These are phyloP conservation scores for Leccinum angustisporum DNA, from an alignment of 1,284 basidiomycete genomes.

Conservation along the genomic window DNA sequence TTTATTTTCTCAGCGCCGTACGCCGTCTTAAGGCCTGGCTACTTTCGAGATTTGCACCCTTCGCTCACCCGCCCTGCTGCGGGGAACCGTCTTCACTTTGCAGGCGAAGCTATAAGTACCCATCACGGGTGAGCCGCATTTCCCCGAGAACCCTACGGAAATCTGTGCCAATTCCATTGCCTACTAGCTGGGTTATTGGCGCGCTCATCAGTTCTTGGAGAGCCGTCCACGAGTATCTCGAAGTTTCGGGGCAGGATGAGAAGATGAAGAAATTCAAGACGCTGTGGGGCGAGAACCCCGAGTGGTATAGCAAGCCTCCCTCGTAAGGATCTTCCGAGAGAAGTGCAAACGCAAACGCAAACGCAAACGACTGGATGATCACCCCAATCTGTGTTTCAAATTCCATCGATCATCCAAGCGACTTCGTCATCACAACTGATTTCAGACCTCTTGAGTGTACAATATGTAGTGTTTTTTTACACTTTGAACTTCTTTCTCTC, in stretches of 20 bases:
- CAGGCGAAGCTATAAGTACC: background rate
- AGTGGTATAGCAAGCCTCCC: slow-evolving; percentile 16
- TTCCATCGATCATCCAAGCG: background rate
- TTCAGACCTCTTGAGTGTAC: too few relatives aligned
- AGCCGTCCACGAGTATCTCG: slow-evolving; percentile 27
- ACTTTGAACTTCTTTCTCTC: too few relatives aligned
- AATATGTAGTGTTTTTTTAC: background rate
- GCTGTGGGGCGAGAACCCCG: slow-evolving; percentile 22
- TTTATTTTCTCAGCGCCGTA: background rate
- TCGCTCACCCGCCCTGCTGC: background rate
- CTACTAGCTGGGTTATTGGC: slow-evolving; percentile 24
- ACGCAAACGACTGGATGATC: too few relatives aligned
- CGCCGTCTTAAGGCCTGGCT: background rate
- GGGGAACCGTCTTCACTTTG: background rate
- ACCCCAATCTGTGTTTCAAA: background rate
- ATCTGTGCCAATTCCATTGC: background rate
- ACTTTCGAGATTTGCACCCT: background rate
- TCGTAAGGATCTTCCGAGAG: background rate
- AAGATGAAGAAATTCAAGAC: slow-evolving; percentile 13
- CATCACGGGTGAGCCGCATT: background rate
- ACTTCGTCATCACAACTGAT: too few relatives aligned
- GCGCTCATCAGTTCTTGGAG: slow-evolving; percentile 27
- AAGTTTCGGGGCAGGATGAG: slow-evolving; percentile 9
- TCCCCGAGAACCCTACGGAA: rapidly evolving
- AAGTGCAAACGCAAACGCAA: too few relatives aligned